Percentiles rank a stretch among this genome's conserved stretches.
Evolutionary conservation across 441 rosid genomes (phyloP).

Genomic region (Cnidoscolus chayamansa): DNA sequence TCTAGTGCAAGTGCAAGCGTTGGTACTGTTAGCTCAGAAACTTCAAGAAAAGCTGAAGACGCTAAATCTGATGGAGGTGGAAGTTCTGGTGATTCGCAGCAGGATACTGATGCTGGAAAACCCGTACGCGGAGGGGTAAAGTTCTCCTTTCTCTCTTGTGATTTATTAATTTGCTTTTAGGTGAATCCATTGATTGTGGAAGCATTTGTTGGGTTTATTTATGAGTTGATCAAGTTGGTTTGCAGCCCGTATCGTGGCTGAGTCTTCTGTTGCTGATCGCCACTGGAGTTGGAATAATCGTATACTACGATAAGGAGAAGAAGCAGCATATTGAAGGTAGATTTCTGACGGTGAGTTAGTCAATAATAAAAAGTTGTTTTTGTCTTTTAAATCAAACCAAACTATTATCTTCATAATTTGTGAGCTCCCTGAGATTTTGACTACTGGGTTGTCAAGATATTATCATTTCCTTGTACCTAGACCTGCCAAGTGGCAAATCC

Average conservation of each 20-base stretch:
- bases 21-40: conserved; percentile 24
- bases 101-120: conserved; percentile 56
- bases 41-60: conserved; percentile 21
- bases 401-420: not conserved
- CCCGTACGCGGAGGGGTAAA: conserved; percentile 90
- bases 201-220: conserved; percentile 1
- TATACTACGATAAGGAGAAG: conserved; percentile 68
- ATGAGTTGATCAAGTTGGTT: conserved; percentile 2
- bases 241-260: conserved; percentile 91
- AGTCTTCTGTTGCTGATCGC: conserved; percentile 68
- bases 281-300: conserved; percentile 73
- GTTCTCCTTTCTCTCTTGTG: not conserved
- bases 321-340: conserved; percentile 91
- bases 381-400: not conserved
- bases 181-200: not conserved
- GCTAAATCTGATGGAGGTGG: conserved; percentile 41
- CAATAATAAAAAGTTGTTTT: not conserved
- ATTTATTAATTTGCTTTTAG: not conserved
- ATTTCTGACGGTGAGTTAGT: conserved; percentile 75
- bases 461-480: too few species aligned
- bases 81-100: conserved; percentile 50
- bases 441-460: too few species aligned
- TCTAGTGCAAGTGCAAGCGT: conserved; percentile 23
- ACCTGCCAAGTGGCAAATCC: not conserved
- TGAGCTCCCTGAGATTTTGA: too few species aligned